Conservation (phyloP, 129 eudicot genomes). For the Centella asiatica region DNA sequence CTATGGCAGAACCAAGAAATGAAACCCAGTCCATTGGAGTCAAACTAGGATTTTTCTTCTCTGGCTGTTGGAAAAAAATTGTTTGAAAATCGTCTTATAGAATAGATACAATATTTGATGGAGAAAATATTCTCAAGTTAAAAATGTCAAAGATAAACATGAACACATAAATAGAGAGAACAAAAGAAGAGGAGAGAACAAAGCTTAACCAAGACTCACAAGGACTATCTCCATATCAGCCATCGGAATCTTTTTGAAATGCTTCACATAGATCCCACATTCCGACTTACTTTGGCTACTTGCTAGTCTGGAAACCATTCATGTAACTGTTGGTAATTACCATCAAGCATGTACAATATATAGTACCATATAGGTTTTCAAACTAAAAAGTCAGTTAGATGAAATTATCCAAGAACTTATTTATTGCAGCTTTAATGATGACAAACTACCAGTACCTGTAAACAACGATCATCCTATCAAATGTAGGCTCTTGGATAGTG, state of each 20-base stretch:
- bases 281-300: slow-evolving; percentile 42
- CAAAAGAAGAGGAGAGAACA: background rate
- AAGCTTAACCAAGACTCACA: slow-evolving; percentile 32
- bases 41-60: slow-evolving; percentile 94
- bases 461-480: slow-evolving; percentile 91
- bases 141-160: background rate
- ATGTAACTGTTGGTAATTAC: slow-evolving; percentile 8
- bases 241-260: slow-evolving; percentile 93
- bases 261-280: slow-evolving; percentile 86
- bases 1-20: slow-evolving; percentile 72
- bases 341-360: background rate
- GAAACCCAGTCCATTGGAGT: slow-evolving; percentile 99
- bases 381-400: background rate
- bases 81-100: background rate
- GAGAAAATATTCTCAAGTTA: background rate
- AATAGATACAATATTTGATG: background rate
- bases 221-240: slow-evolving; percentile 98
- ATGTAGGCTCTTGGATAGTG: slow-evolving; percentile 95
- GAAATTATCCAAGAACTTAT: background rate
- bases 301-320: slow-evolving; percentile 43
- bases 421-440: background rate
- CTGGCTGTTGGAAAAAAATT: slow-evolving; percentile 50
- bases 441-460: slow-evolving; percentile 64
- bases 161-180: background rate
- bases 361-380: slow-evolving; percentile 2